Conservation (phyloP, 805 yeast species). For the Wickerhamomyces rabaulensis region DNA sequence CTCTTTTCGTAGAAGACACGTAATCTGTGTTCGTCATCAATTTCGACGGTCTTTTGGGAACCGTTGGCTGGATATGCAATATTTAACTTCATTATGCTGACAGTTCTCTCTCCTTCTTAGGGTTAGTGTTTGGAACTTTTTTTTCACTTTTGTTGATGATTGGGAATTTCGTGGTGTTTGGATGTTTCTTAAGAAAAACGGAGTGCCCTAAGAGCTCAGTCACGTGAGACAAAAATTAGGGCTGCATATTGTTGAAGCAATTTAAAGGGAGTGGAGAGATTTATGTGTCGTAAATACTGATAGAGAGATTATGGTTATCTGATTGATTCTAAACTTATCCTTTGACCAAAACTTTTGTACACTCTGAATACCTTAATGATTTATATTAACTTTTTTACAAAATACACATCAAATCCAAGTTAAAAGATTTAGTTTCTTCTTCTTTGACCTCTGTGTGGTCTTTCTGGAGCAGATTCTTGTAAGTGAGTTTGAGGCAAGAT, state of each 20-base stretch:
- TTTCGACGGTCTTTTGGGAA: constrained; percentile 96
- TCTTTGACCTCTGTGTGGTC: constrained; percentile 52
- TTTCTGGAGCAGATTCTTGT: constrained; percentile 86
- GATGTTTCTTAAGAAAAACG: neutral
- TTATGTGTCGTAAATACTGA: no score
- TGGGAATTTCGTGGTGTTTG: neutral
- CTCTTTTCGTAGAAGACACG: constrained; percentile 99
- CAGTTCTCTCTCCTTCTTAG: neutral
- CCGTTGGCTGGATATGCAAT: constrained; percentile 99
- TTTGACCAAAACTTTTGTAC: neutral
- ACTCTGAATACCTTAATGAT: constrained; percentile 9
- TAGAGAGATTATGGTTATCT: neutral
- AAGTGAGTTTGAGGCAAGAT: constrained; percentile 98
- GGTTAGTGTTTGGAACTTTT: neutral
- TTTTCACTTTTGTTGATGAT: constrained; percentile 2
- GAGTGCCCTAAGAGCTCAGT: neutral
- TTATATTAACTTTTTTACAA: constrained; percentile 18
- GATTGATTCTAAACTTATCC: no score
- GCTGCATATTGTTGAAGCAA: neutral
- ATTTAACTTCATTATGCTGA: constrained; percentile 53
- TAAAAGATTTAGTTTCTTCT: constrained; percentile 23
- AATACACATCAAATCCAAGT: constrained; percentile 15
- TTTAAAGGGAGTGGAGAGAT: neutral
- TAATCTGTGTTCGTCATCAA: constrained; percentile 98
- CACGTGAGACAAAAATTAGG: constrained; percentile 1